Evolutionary conservation across 1,284 basidiomycete species (phyloP), one percentile per base, ranked within the genome.

Genomic region (Puccinia novopanici): DNA sequence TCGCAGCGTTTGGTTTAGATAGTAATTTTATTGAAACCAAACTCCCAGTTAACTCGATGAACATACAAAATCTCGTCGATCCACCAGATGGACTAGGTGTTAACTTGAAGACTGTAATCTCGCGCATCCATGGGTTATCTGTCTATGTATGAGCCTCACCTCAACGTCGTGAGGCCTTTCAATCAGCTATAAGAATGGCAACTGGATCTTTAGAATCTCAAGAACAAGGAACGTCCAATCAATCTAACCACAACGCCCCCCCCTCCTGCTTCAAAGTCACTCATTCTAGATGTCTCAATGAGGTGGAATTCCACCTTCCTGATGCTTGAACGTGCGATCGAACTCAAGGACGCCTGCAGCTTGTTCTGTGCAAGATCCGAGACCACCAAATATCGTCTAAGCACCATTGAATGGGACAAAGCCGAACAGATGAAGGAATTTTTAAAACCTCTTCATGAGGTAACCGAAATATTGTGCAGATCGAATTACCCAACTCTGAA

Each of bases 221-320:
- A 34, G 34, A 34, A 34, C 2, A 34, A 34, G 10, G 10, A 10
- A 5, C 24, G 3, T 4, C 1, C 2, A 57, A 12, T 30, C 2
- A 57, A 12, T 24, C 4, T 12, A 57, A 57, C 0, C 10, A 10
- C 52, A 27, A 30, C 4, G 3, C 1, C n/a, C 22, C 22, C 9
- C n/a, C 12, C 55, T 24, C 22, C 24, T 12, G 3, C 10, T 27
- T 8, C 22, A 24, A 24, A 57, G 27, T 27, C 24, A 6, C 55
- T 57, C 12, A 57, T 57, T 10, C 8, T 57, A 10, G 55, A 67
- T 40, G 63, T 67, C 10, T 22, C 37, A 19, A 67, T 30, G 5
- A 17, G 37, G 17, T 67, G 34, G 63, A 67, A 67, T 19, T 67
- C 63, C 5, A 67, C 63, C 45, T 67, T 40, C 40, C 19, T 22